Evolutionary conservation across 2,329 filamentous ascomycete genomes (phyloP).

Genomic region (Neopestalotiopsis rosae): DNA sequence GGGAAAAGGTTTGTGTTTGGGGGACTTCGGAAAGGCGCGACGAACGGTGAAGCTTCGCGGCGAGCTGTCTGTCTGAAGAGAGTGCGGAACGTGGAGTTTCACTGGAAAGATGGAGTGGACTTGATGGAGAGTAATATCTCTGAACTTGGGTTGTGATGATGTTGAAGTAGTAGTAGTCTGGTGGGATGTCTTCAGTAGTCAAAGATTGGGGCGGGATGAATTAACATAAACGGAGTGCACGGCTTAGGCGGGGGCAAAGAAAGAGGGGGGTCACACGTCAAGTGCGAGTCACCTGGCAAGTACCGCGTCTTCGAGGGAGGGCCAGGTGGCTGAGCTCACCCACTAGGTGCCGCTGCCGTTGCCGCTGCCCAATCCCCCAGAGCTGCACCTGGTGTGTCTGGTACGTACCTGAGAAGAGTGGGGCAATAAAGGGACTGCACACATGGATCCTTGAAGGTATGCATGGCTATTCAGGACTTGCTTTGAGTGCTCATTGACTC

Average conservation of each 20-base stretch:
- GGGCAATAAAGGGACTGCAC: too few species aligned
- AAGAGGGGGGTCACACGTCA: constrained; percentile 5
- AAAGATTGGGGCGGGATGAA: not conserved
- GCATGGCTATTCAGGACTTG: too few species aligned
- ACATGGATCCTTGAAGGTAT: too few species aligned
- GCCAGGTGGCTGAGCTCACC: not conserved
- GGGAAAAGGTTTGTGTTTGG: constrained; percentile 58
- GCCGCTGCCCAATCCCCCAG: not conserved
- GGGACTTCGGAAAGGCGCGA: constrained; percentile 50
- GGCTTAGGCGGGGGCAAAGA: not conserved
- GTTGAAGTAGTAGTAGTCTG: constrained; percentile 10
- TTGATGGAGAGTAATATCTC: not conserved
- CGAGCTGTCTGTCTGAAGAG: constrained; percentile 16
- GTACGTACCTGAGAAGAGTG: not conserved
- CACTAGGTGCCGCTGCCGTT: not conserved
- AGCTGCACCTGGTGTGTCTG: not conserved
- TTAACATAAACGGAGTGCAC: not conserved
- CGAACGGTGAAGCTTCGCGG: constrained; percentile 59
- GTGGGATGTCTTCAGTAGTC: constrained; percentile 9
- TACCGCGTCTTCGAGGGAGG: too few species aligned
- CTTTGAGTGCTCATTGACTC: too few species aligned
- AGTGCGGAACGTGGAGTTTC: constrained; percentile 19
- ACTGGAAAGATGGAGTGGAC: not conserved
- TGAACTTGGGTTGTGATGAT: constrained; percentile 9
- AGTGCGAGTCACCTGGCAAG: constrained; percentile 15